Percentiles rank a stretch among this genome's conserved stretches.
Conservation (phyloP, 768 basidiomycete species). For the Gautieria morchelliformis region DNA sequence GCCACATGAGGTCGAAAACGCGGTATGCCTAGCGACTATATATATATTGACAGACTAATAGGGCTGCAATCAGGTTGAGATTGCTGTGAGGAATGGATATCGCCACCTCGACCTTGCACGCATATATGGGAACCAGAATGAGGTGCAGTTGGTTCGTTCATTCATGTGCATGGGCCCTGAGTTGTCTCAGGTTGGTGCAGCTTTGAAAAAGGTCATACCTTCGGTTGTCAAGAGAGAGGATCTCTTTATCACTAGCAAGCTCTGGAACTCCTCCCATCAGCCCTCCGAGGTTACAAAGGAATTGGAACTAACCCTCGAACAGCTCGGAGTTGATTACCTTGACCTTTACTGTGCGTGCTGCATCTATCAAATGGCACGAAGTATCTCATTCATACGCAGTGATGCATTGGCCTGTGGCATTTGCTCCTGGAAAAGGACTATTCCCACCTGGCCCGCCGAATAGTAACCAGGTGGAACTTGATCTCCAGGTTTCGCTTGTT, state of each 20-base stretch:
- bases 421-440: slow-evolving; percentile 46
- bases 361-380: not conserved
- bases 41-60: not conserved
- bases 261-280: slow-evolving; percentile 71
- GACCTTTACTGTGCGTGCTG: slow-evolving; percentile 62
- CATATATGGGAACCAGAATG: slow-evolving; percentile 73
- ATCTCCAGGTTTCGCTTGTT: slow-evolving; percentile 48
- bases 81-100: slow-evolving; percentile 67
- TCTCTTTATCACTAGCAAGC: slow-evolving; percentile 72
- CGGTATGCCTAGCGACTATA: slow-evolving; percentile 32
- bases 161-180: not conserved
- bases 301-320: slow-evolving; percentile 64
- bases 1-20: slow-evolving; percentile 65
- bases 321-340: slow-evolving; percentile 67
- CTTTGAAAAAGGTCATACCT: slow-evolving; percentile 68
- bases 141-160: slow-evolving; percentile 23
- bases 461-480: slow-evolving; percentile 41
- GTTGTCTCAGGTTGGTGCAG: slow-evolving; percentile 41
- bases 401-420: slow-evolving; percentile 74
- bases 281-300: slow-evolving; percentile 60
- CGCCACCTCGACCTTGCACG: slow-evolving; percentile 79
- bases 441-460: slow-evolving; percentile 28
- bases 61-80: slow-evolving; percentile 46
- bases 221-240: slow-evolving; percentile 73
- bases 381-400: slow-evolving; percentile 30